These are phyloP conservation scores for Lentinula boryana DNA, from an alignment of 768 basidiomycete species.

Conservation along the genomic window DNA sequence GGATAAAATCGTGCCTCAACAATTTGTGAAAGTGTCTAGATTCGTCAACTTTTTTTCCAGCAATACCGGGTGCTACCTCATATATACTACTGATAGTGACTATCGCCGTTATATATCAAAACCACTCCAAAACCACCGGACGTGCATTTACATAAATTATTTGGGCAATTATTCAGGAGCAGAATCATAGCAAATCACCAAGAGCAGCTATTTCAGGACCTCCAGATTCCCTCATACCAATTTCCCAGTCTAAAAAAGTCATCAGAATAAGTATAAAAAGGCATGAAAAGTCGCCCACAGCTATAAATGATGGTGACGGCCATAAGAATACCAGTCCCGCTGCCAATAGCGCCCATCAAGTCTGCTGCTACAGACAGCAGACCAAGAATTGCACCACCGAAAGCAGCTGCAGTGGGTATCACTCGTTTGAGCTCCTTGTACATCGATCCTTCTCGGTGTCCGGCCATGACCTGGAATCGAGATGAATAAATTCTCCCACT, in stretches of 20 bases:
- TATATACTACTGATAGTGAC: too few species aligned
- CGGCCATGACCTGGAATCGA: slow-evolving; percentile 32
- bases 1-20: background rate
- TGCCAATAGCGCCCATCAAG: slow-evolving; percentile 92
- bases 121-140: background rate
- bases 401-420: slow-evolving; percentile 95
- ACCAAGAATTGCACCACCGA: slow-evolving; percentile 96
- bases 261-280: slow-evolving; percentile 8
- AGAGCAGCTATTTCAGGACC: slow-evolving; percentile 81
- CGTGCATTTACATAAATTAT: background rate
- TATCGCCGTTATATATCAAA: too few species aligned
- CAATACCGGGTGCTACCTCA: too few species aligned
- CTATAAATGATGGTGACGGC: slow-evolving; percentile 97
- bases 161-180: background rate
- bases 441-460: slow-evolving; percentile 96
- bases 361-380: slow-evolving; percentile 88
- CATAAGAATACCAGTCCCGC: slow-evolving; percentile 95
- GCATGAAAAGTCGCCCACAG: slow-evolving; percentile 39
- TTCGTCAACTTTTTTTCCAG: too few species aligned
- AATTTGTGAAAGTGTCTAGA: too few species aligned
- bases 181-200: slow-evolving; percentile 64
- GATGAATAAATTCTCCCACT: background rate
- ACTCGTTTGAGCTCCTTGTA: slow-evolving; percentile 99
- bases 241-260: slow-evolving; percentile 75
- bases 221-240: slow-evolving; percentile 83